A percentile compares a stretch with the other conserved stretches of the same genome.
Conservation (phyloP, 176 grass and related monocot genomes). For the Metroxylon sagu region DNA sequence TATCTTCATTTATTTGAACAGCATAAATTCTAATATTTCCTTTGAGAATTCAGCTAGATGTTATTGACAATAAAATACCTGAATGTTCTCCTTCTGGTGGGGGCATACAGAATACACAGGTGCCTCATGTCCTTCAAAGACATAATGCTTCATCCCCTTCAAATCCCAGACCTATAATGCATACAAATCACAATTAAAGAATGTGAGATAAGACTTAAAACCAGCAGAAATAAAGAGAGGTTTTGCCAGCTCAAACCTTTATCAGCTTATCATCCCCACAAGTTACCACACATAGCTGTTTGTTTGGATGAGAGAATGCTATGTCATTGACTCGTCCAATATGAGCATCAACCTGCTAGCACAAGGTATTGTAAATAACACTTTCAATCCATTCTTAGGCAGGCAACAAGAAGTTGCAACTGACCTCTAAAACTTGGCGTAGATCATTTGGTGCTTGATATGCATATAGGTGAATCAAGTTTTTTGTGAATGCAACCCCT, state of each 20-base stretch:
- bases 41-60: neutral
- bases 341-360: conserved; percentile 88
- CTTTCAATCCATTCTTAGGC: conserved; percentile 3
- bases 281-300: conserved; percentile 76
- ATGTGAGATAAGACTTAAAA: conserved; percentile 16
- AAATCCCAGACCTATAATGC: conserved; percentile 83
- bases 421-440: conserved; percentile 68
- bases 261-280: conserved; percentile 99
- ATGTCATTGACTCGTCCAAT: conserved; percentile 87
- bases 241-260: conserved; percentile 41
- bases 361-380: neutral
- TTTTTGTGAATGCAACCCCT: conserved; percentile 87
- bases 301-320: conserved; percentile 83
- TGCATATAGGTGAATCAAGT: conserved; percentile 81
- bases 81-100: conserved; percentile 92
- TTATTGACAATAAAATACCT: conserved; percentile 36
- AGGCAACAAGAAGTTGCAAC: conserved; percentile 11
- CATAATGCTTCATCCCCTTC: conserved; percentile 51
- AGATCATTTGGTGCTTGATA: conserved; percentile 77
- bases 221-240: conserved; percentile 1
- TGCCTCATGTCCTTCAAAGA: conserved; percentile 94
- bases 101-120: conserved; percentile 90
- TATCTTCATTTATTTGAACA: too few species aligned
- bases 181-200: conserved; percentile 12
- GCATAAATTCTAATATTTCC: too few species aligned